Conservation (phyloP, 768 basidiomycete genomes). For the Leccinellum luteum region DNA sequence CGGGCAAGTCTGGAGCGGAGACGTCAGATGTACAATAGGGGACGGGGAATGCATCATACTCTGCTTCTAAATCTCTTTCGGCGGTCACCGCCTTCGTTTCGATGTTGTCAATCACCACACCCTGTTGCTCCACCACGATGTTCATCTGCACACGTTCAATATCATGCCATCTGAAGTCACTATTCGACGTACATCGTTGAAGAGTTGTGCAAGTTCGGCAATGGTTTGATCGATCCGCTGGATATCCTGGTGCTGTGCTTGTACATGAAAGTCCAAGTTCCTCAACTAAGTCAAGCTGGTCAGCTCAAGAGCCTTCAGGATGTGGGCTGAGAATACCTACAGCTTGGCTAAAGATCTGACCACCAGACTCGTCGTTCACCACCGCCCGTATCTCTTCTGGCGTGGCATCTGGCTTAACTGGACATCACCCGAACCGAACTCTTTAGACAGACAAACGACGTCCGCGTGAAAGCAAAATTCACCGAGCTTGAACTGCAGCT, state of each 20-base stretch:
- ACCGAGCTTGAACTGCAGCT: slow-evolving; percentile 87
- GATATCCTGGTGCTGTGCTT: slow-evolving; percentile 94
- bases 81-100: slow-evolving; percentile 72
- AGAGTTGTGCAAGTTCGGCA: slow-evolving; percentile 89
- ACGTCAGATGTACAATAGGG: neutral
- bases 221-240: slow-evolving; percentile 92
- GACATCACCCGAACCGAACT: neutral
- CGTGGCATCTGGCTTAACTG: slow-evolving; percentile 91
- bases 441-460: neutral
- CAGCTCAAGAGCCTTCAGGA: neutral
- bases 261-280: slow-evolving; percentile 90
- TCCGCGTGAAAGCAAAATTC: slow-evolving; percentile 12
- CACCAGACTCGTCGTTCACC: slow-evolving; percentile 77
- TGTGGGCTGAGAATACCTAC: slow-evolving; percentile 36
- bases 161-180: neutral
- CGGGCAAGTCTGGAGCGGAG: too few relatives aligned
- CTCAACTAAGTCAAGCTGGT: slow-evolving; percentile 55
- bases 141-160: slow-evolving; percentile 64
- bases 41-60: slow-evolving; percentile 44
- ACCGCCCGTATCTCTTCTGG: slow-evolving; percentile 84
- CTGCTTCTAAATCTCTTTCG: slow-evolving; percentile 81
- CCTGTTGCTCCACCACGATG: slow-evolving; percentile 57
- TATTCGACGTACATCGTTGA: slow-evolving; percentile 74
- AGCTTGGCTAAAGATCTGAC: slow-evolving; percentile 89
- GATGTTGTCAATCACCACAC: slow-evolving; percentile 77